phyloP scores from a whole-genome alignment of 371 early-diverging fungal species.

The Coemansia sp. region DNA sequence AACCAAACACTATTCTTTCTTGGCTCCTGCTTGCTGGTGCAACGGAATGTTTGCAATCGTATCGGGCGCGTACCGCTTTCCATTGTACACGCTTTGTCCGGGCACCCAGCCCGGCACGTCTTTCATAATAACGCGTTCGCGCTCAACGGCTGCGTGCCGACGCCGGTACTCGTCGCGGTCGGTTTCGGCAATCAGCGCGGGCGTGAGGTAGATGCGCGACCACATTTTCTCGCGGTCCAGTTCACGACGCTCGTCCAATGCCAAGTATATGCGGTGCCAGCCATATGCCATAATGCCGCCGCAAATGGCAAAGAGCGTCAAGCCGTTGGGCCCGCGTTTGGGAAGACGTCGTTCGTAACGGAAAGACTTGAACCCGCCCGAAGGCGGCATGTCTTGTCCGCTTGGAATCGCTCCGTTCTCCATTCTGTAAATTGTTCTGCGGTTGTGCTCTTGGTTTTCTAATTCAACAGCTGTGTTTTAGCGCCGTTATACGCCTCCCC shows the following conservation, averaged over 20 bases:
- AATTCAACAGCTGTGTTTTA: no score
- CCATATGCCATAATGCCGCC: slow-evolving; percentile 64
- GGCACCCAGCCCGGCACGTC: slow-evolving; percentile 78
- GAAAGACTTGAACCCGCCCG: slow-evolving; percentile 68
- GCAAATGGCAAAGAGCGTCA: slow-evolving; percentile 56
- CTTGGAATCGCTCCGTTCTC: slow-evolving; percentile 19
- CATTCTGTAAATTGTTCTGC: not conserved
- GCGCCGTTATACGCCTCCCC: no score
- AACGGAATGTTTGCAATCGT: slow-evolving; percentile 53
- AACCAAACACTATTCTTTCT: slow-evolving; percentile 17
- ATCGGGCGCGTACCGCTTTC: slow-evolving; percentile 72
- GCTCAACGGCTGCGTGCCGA: slow-evolving; percentile 66
- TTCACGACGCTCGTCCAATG: slow-evolving; percentile 70
- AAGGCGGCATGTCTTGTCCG: slow-evolving; percentile 73
- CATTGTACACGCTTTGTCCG: slow-evolving; percentile 84
- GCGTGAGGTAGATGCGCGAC: slow-evolving; percentile 86
- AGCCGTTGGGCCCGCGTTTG: slow-evolving; percentile 80
- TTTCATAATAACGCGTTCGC: slow-evolving; percentile 88
- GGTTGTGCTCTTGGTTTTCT: no score
- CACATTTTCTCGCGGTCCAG: slow-evolving; percentile 90
- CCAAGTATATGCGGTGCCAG: slow-evolving; percentile 57
- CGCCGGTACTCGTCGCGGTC: slow-evolving; percentile 92
- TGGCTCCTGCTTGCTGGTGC: slow-evolving; percentile 42
- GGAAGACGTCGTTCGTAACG: slow-evolving; percentile 87
- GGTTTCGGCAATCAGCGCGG: slow-evolving; percentile 89